These are phyloP conservation scores for Zanthoxylum bungeanum DNA, from an alignment of 345 rosid species.

Conservation along the genomic window DNA sequence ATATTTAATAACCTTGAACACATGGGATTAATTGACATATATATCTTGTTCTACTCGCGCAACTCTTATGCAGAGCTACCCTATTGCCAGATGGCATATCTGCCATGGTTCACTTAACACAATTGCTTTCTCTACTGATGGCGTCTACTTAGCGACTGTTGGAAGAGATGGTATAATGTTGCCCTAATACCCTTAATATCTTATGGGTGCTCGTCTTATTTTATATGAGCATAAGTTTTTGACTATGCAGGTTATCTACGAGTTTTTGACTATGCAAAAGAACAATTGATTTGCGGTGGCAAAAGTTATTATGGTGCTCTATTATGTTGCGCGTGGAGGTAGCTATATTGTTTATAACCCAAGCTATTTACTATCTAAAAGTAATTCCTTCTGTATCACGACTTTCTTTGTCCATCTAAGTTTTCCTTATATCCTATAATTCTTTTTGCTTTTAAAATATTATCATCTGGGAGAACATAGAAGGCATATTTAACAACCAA, in stretches of 20 bases:
- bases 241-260: slow-evolving; percentile 74
- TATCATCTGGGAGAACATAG: slow-evolving; percentile 1
- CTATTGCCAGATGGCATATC: slow-evolving; percentile 96
- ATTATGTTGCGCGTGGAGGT: slow-evolving; percentile 85
- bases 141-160: slow-evolving; percentile 82
- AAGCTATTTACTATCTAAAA: slow-evolving; percentile 2
- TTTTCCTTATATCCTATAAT: background rate
- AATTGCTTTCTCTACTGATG: slow-evolving; percentile 83
- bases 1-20: background rate
- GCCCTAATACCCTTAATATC: background rate
- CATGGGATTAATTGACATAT: background rate
- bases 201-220: background rate
- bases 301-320: slow-evolving; percentile 82
- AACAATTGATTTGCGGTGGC: slow-evolving; percentile 61
- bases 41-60: slow-evolving; percentile 22
- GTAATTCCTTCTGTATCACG: slow-evolving; percentile 2
- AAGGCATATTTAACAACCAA: slow-evolving; percentile 13
- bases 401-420: background rate
- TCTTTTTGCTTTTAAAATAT: slow-evolving; percentile 7
- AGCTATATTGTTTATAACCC: slow-evolving; percentile 6
- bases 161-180: slow-evolving; percentile 90
- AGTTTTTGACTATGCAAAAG: slow-evolving; percentile 77
- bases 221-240: slow-evolving; percentile 13
- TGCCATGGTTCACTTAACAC: slow-evolving; percentile 93
- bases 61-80: slow-evolving; percentile 78